These are phyloP conservation scores for Solanum tacnaense DNA, from an alignment of 257 asterid genomes.

Conservation along the genomic window DNA sequence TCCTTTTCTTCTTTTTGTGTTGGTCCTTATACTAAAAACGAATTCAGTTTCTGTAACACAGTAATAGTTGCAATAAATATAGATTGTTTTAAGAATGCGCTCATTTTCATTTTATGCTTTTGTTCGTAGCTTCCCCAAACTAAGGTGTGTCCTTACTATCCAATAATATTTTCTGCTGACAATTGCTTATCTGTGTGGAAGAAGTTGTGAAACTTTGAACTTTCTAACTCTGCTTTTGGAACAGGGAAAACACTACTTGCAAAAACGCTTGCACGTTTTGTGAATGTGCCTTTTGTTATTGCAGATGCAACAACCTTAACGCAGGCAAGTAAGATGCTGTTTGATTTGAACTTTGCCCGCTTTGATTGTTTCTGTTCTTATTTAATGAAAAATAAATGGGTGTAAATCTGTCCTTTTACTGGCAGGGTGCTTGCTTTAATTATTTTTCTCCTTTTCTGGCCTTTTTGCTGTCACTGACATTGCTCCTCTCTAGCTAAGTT, in stretches of 20 bases:
- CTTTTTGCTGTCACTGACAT: background rate
- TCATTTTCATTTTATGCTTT: background rate
- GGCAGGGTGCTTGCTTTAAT: background rate
- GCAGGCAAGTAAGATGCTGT: conserved; percentile 40
- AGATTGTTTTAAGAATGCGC: background rate
- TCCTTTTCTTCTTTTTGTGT: background rate
- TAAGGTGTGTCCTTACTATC: background rate
- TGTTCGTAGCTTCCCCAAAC: background rate
- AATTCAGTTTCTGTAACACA: background rate
- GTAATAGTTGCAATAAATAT: background rate
- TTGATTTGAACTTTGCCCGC: background rate
- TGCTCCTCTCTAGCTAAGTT: background rate
- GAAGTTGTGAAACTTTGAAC: background rate
- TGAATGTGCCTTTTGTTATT: conserved; percentile 89
- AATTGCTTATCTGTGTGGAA: background rate
- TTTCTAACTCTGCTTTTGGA: conserved; percentile 5
- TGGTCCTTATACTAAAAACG: background rate
- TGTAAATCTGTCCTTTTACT: background rate
- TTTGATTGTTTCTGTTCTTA: background rate
- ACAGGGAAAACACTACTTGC: conserved; percentile 92
- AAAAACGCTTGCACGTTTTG: conserved; percentile 90
- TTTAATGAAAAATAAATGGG: background rate
- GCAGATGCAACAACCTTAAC: conserved; percentile 92
- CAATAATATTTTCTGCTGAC: background rate
- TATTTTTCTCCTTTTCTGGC: background rate